phyloP scores from a whole-genome alignment of 108 stramenopile species.

The Seminavis robusta region DNA sequence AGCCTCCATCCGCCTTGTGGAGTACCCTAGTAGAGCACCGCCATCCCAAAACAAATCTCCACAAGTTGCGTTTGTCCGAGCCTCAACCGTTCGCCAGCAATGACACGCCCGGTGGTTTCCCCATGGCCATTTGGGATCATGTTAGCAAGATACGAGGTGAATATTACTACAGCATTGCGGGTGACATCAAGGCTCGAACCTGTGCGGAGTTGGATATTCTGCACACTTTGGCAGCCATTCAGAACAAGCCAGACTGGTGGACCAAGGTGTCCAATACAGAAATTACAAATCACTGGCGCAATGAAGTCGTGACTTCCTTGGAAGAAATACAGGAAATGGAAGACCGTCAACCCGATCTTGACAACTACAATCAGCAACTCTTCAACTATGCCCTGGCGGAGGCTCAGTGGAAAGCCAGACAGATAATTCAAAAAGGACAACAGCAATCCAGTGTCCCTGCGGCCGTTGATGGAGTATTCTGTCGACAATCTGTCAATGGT shows the following conservation, averaged over 20 bases:
- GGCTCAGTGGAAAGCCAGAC: neutral
- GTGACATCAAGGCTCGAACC: too few species aligned
- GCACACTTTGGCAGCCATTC: neutral
- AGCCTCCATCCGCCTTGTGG: too few species aligned
- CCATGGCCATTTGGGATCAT: too few species aligned
- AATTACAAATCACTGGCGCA: neutral
- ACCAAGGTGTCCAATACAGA: neutral
- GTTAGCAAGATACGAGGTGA: too few species aligned
- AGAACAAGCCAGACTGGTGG: constrained; percentile 4
- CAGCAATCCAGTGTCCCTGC: neutral
- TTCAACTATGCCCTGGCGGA: neutral
- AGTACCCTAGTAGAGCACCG: too few species aligned
- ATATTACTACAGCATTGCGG: too few species aligned
- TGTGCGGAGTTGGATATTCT: constrained; percentile 1
- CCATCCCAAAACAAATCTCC: too few species aligned
- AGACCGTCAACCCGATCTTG: neutral
- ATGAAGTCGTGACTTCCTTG: neutral
- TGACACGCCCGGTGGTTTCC: too few species aligned
- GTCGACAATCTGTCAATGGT: neutral
- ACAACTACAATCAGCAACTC: neutral
- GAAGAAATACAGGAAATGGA: neutral
- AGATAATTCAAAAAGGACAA: too few species aligned
- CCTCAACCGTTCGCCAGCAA: too few species aligned
- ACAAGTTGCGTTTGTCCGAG: too few species aligned
- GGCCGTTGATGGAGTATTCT: constrained; percentile 1